Conservation (phyloP, 306 rosid species). For the Medicago arabica region DNA sequence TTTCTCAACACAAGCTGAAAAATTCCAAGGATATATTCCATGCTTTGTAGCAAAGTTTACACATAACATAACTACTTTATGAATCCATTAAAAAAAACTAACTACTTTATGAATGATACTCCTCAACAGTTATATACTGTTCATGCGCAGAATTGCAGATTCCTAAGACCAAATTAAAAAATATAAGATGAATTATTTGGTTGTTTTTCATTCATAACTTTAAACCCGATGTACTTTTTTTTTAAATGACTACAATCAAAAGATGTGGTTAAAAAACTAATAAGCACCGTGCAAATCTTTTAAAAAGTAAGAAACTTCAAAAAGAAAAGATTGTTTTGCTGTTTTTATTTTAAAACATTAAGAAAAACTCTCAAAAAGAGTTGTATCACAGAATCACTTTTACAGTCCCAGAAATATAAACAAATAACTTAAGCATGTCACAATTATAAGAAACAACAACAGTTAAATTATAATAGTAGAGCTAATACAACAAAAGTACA, state of each 20-base stretch:
- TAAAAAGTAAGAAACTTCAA: not conserved
- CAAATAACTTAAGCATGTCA: not conserved
- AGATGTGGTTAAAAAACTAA: not conserved
- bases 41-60: conserved; percentile 11
- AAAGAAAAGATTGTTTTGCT: not conserved
- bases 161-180: conserved; percentile 5
- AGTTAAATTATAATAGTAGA: too few relatives aligned
- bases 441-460: too few relatives aligned
- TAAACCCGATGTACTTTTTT: too few relatives aligned
- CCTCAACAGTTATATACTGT: not conserved
- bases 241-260: not conserved
- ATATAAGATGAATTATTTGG: conserved; percentile 17
- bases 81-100: too few relatives aligned
- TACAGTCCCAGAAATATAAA: conserved; percentile 18
- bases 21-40: not conserved
- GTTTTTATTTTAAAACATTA: not conserved
- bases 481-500: too few relatives aligned
- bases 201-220: conserved; percentile 4
- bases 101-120: not conserved
- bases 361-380: not conserved
- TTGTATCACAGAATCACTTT: not conserved
- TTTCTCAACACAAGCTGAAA: conserved; percentile 16
- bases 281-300: not conserved
- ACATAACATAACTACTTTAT: not conserved
- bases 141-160: conserved; percentile 2